Conservation (phyloP, 2,329 filamentous ascomycete genomes). For the Fusarium sp. region DNA sequence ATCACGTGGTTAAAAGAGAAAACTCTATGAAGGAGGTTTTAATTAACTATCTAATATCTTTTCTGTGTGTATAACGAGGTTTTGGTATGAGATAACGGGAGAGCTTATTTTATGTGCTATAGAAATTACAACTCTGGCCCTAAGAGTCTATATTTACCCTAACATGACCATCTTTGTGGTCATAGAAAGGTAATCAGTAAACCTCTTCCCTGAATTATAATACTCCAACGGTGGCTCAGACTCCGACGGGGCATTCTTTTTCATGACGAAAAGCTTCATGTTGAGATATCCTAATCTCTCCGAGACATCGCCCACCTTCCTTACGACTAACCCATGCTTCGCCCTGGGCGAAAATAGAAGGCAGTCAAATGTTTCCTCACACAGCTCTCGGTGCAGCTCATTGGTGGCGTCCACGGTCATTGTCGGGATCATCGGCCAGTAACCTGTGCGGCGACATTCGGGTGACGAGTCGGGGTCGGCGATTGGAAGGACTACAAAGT, state of each 20-base stretch:
- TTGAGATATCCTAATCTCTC: background rate
- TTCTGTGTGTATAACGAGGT: too few relatives aligned
- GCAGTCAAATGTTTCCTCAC: background rate
- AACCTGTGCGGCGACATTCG: background rate
- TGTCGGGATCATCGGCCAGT: background rate
- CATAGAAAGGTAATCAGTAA: background rate
- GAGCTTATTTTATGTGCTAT: too few relatives aligned
- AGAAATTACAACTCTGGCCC: too few relatives aligned
- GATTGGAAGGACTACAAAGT: background rate
- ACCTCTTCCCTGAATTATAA: background rate
- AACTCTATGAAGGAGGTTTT: too few relatives aligned
- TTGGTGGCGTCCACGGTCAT: background rate
- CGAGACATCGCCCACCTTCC: background rate
- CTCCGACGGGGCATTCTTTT: background rate
- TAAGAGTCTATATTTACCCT: background rate
- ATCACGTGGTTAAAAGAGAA: too few relatives aligned
- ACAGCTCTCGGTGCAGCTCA: background rate
- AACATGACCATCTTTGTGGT: background rate
- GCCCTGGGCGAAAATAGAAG: background rate
- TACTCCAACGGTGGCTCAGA: background rate
- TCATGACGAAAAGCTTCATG: background rate
- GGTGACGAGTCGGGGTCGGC: background rate
- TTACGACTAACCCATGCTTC: background rate
- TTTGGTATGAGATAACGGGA: too few relatives aligned
- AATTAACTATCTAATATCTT: too few relatives aligned